Base-by-base conservation (phyloP, 441 rosid species). In the Pelargonium australe region DNA sequence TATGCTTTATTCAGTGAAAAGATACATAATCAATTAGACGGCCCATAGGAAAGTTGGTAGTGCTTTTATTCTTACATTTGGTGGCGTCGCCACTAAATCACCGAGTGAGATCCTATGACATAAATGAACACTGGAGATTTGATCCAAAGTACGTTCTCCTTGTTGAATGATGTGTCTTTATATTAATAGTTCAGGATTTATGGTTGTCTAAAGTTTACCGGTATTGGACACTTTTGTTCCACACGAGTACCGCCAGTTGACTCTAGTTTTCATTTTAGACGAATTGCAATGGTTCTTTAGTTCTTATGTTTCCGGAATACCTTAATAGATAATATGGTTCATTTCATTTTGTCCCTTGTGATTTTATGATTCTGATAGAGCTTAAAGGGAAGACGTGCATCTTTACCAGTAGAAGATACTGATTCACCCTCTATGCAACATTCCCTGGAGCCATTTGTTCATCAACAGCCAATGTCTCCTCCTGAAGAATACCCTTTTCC, bases 401-500 rank as follows among this genome's bases (percentile, higher is more conserved):
- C 77, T 14, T 58, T 31, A 2, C 67, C 76, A 14, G 75, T 68
- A n/a, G 81, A 51, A 44, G 85, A 74, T 65, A 81, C 72, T 58
- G 73, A 77, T 71, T 45, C 82, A 7, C 40, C 66, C 12, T 58
- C 80, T 7, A 58, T 70, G 72, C 82, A 72, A 57, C 64, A 75
- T 57, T 66, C 89, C 51, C 49, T 83, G 73, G 96, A 85, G 82
- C 83, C 94, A 5, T 80, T 77, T 37, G 9, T 82, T 70, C 83
- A 82, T 71, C 86, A 82, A 55, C 84, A 85, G 64, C 83, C 86
- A 64, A 62, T 67, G 31, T 76, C 89, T 76, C 85, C 88, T 69
- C 76, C 83, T 66, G 90, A 78, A 76, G 81, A 80, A 70, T 81
- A 86, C 69, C 88, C 89, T 7, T 49, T 77, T 72, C 84, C 84